phyloP scores from a whole-genome alignment of 805 yeast genomes.

The Grigorovia humatica region DNA sequence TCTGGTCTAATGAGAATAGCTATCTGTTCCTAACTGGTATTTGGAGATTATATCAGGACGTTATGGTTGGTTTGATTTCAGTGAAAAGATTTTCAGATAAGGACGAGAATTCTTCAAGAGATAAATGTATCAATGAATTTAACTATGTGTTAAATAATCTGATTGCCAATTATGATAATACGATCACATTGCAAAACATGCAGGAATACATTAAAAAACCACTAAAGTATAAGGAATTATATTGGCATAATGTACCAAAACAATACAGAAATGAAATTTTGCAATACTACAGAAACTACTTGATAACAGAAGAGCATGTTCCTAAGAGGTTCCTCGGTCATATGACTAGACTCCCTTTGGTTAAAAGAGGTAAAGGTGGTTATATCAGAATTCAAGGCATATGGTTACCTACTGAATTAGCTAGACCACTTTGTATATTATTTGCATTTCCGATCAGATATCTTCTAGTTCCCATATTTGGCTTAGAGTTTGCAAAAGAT shows the following conservation, averaged over 20 bases:
- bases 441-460: constrained; percentile 72
- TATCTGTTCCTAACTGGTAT: constrained; percentile 79
- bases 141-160: background rate
- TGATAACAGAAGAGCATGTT: background rate
- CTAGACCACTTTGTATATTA: constrained; percentile 54
- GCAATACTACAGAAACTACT: background rate
- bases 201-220: background rate
- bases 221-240: constrained; percentile 1
- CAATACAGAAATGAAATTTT: background rate
- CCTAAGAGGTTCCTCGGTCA: constrained; percentile 6
- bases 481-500: constrained; percentile 42
- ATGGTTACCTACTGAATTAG: constrained; percentile 71
- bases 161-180: background rate
- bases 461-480: constrained; percentile 72
- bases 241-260: constrained; percentile 1
- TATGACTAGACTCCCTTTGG: constrained; percentile 15
- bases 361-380: constrained; percentile 80
- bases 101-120: background rate
- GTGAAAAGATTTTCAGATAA: constrained; percentile 1
- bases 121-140: constrained; percentile 4
- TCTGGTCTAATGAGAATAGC: constrained; percentile 80
- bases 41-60: constrained; percentile 48
- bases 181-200: background rate
- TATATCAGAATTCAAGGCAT: constrained; percentile 89
- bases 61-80: constrained; percentile 18